These are phyloP conservation scores for Chrysopogon serrulatus DNA, from an alignment of 176 grass and related monocot species.

Conservation along the genomic window DNA sequence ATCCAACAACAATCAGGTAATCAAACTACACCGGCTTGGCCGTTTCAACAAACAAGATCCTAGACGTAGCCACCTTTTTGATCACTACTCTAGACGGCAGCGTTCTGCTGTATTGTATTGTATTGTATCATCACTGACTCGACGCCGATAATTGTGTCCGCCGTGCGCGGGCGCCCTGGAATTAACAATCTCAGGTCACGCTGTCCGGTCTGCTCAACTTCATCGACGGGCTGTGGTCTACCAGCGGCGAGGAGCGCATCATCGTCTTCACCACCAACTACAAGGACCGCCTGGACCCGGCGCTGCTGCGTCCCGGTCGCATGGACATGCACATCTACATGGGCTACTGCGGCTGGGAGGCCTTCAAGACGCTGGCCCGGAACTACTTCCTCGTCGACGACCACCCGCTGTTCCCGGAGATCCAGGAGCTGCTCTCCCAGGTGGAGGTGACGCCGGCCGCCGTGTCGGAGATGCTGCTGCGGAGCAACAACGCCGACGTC, in stretches of 20 bases:
- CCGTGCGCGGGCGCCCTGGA: neutral
- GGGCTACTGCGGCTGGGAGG: conserved; percentile 46
- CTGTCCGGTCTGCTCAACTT: conserved; percentile 20
- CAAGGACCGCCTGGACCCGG: conserved; percentile 71
- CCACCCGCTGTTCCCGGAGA: conserved; percentile 29
- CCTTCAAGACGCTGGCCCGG: conserved; percentile 30
- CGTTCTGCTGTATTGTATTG: neutral
- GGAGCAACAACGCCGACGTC: conserved; percentile 8
- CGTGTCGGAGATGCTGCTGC: conserved; percentile 36
- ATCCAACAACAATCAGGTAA: neutral
- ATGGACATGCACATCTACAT: conserved; percentile 81
- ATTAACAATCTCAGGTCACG: neutral
- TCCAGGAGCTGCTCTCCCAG: neutral
- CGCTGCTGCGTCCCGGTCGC: conserved; percentile 64
- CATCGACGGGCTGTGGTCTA: conserved; percentile 37
- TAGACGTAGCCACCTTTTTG: neutral
- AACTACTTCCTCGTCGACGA: conserved; percentile 38
- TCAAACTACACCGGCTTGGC: no score
- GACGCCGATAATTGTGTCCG: neutral
- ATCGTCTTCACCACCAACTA: conserved; percentile 90
- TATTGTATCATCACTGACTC: neutral
- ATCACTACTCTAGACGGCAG: neutral
- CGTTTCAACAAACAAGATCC: neutral
- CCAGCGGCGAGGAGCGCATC: conserved; percentile 63
- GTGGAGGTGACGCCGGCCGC: conserved; percentile 22